Evolutionary conservation across 2,329 filamentous ascomycete species (phyloP).

Genomic region (Penicillium sumatraense): DNA sequence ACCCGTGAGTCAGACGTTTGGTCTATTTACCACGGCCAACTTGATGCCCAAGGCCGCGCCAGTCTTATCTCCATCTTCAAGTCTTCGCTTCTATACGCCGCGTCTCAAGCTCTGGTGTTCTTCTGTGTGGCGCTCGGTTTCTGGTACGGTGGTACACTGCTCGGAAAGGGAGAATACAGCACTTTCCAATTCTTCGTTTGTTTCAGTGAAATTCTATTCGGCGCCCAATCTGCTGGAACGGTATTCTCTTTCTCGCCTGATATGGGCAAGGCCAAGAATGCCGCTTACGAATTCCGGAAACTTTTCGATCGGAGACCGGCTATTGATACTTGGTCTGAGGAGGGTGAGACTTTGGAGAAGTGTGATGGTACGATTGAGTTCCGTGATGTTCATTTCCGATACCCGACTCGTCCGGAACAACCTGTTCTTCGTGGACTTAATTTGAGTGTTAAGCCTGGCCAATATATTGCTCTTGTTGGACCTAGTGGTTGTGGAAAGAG

Average conservation of each 20-base stretch:
- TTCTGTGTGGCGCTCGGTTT: constrained; percentile 85
- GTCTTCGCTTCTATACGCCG: constrained; percentile 79
- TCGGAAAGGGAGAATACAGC: constrained; percentile 71
- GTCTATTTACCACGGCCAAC: constrained; percentile 68
- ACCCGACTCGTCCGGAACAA: constrained; percentile 87
- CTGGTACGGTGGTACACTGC: constrained; percentile 85
- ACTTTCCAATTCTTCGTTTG: constrained; percentile 92
- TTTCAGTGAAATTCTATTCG: constrained; percentile 86
- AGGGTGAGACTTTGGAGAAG: constrained; percentile 65
- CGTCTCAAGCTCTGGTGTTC: constrained; percentile 82
- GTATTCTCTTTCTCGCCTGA: constrained; percentile 90
- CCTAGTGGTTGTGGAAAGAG: constrained; percentile 93
- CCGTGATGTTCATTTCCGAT: constrained; percentile 89
- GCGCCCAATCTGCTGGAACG: constrained; percentile 86
- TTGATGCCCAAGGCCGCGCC: constrained; percentile 68
- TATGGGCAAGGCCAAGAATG: constrained; percentile 89
- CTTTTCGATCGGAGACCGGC: constrained; percentile 81
- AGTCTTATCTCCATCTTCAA: constrained; percentile 75
- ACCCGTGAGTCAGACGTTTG: constrained; percentile 85
- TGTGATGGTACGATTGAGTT: constrained; percentile 86
- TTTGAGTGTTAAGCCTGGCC: constrained; percentile 50
- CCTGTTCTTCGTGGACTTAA: constrained; percentile 88
- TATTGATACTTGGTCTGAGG: constrained; percentile 80
- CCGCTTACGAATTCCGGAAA: constrained; percentile 77
- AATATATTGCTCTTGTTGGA: constrained; percentile 78